These are phyloP conservation scores for Wickerhamomyces subpelliculosus DNA, from an alignment of 805 yeast genomes.

Conservation along the genomic window DNA sequence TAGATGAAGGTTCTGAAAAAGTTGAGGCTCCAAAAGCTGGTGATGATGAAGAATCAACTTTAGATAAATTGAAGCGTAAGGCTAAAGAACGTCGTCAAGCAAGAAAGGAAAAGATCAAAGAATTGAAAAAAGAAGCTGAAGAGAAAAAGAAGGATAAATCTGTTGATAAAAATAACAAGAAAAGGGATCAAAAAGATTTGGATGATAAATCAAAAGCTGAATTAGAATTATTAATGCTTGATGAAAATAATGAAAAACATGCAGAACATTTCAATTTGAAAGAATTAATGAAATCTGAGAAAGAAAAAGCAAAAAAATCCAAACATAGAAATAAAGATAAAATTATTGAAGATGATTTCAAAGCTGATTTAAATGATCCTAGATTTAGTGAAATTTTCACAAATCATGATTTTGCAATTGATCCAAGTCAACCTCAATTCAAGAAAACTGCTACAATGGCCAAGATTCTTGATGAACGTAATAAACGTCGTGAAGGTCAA, in stretches of 20 bases:
- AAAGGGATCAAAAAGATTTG: conserved; percentile 22
- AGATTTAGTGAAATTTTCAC: conserved; percentile 82
- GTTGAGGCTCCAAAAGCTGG: conserved; percentile 27
- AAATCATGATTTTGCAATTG: conserved; percentile 87
- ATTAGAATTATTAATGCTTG: conserved; percentile 64
- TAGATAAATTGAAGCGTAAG: conserved; percentile 75
- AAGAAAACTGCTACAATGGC: conserved; percentile 86
- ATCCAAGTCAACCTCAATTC: conserved; percentile 87
- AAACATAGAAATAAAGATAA: conserved; percentile 39
- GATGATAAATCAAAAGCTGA: conserved; percentile 52
- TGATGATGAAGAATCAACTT: conserved; percentile 60
- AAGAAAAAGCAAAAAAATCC: conserved; percentile 45
- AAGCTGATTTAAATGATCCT: conserved; percentile 71
- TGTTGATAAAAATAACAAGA: conserved; percentile 30
- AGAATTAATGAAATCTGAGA: conserved; percentile 69
- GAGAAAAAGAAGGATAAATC: conserved; percentile 46
- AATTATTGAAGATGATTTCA: conserved; percentile 49
- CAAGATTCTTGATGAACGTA: conserved; percentile 69
- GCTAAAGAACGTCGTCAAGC: conserved; percentile 89
- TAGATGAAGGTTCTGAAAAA: conserved; percentile 37
- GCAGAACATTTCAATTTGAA: conserved; percentile 73
- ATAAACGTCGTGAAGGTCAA: conserved; percentile 36
- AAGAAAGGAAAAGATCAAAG: conserved; percentile 72
- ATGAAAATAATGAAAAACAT: conserved; percentile 26
- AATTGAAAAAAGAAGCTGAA: conserved; percentile 43